Conservation (phyloP, 345 rosid species). For the Nephelium lappaceum region DNA sequence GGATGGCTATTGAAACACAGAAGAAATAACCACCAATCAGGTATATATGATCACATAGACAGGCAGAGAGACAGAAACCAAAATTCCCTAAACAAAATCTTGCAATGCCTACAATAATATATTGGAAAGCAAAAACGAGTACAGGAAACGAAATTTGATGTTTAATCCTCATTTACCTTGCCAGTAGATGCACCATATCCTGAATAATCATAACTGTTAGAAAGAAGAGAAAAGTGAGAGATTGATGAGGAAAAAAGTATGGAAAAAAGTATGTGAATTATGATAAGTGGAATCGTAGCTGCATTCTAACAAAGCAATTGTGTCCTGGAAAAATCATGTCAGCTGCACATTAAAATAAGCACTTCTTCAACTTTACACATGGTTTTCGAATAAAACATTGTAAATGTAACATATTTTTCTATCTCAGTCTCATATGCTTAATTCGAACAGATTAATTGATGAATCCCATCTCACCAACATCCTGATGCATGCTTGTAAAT, state of each 20-base stretch:
- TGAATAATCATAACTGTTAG: conserved; percentile 95
- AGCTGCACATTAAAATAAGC: neutral
- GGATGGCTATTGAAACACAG: conserved; percentile 58
- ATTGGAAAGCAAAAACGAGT: neutral
- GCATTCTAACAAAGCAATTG: neutral
- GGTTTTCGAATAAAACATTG: neutral
- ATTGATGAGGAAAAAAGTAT: neutral
- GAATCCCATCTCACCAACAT: neutral
- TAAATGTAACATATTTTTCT: too few relatives aligned
- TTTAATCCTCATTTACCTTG: conserved; percentile 56
- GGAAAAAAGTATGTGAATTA: neutral
- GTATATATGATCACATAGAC: too few relatives aligned
- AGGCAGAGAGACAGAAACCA: too few relatives aligned
- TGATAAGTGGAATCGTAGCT: neutral
- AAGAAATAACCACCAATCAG: conserved; percentile 25
- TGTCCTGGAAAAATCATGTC: neutral
- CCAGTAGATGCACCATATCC: conserved; percentile 99
- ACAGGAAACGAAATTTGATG: neutral
- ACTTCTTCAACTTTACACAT: conserved; percentile 9
- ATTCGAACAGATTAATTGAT: neutral
- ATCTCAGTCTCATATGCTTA: neutral
- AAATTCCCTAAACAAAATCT: neutral
- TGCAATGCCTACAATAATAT: neutral
- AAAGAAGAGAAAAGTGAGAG: neutral
- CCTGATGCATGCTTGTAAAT: neutral